Base-by-base conservation (phyloP, 768 basidiomycete genomes). In the Steccherinum ochraceum region DNA sequence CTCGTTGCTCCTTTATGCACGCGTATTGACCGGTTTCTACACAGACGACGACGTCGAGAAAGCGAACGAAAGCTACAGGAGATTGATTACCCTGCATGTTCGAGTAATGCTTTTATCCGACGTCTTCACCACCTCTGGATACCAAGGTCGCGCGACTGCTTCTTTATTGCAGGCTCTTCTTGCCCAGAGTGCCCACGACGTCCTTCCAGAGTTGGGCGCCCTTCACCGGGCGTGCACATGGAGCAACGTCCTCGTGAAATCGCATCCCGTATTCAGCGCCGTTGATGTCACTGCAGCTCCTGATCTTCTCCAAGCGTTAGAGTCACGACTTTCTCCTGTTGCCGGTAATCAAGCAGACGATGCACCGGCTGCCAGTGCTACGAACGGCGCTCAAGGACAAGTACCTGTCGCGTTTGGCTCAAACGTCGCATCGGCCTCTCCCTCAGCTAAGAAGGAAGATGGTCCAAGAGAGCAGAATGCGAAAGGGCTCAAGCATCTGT, bases 41-140 rank as follows among this genome's bases (percentile, higher is more conserved):
- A 16, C 53, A 76, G 82, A 67, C 20, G 75, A 75, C 44, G 72
- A 80, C 18, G 67, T 73, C 42, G 63, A 68, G 11, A 66, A 71
- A 26, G 76, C 79, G 10, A 89, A 89, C 61, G 65, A 70, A 20
- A 69, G 71, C 24, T 94, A 95, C 72, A 78, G 89, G 25, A 75
- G 70, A 55, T 75, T 95, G 5, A 77, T 91, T 42, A 77, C 81
- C 16, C 70, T 95, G 24, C 82, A 92, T 56, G 84, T 89, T 40
- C 83, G 89, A 18, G 76, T 92, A 49, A 86, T 86, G 18, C 70
- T 94, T 40, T 80, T 96, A 46, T 87, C 89, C 5, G 93, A 96
- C 58, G 82, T 93, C 16, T 93, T 93, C 66, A 78, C 84, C 4
- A 89, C 86, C 24, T 80, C 88, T 18, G 85, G 87, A 5, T 91